These are phyloP conservation scores for Pythium aquatile DNA, from an alignment of 352 stramenopile species.

Conservation along the genomic window DNA sequence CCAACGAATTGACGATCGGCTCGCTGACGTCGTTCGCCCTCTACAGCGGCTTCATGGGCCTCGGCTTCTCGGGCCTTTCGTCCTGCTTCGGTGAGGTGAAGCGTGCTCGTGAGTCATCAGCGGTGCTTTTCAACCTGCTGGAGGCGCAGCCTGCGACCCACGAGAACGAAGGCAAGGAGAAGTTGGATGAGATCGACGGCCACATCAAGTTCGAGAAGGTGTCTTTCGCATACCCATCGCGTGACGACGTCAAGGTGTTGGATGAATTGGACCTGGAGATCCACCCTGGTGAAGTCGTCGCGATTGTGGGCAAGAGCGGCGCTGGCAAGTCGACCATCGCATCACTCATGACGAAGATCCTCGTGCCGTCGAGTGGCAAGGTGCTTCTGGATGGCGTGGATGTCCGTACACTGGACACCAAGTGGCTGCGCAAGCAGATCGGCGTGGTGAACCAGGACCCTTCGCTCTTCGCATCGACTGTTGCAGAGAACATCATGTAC, in stretches of 20 bases:
- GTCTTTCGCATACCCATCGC: constrained; percentile 80
- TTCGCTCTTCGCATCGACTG: constrained; percentile 76
- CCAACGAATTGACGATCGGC: constrained; percentile 86
- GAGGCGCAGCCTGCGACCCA: constrained; percentile 33
- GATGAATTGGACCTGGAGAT: constrained; percentile 66
- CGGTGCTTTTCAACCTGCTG: constrained; percentile 70
- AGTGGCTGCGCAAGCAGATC: constrained; percentile 81
- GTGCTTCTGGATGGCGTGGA: constrained; percentile 76
- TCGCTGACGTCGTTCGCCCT: constrained; percentile 89
- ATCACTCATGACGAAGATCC: constrained; percentile 78
- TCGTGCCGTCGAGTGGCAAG: constrained; percentile 50
- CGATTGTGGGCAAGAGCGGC: constrained; percentile 84
- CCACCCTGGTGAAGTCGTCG: constrained; percentile 75
- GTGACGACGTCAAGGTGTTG: constrained; percentile 67
- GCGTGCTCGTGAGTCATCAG: constrained; percentile 69
- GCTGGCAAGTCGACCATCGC: constrained; percentile 84
- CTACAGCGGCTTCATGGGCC: constrained; percentile 90
- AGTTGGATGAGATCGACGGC: constrained; percentile 49
- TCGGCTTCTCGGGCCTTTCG: constrained; percentile 87
- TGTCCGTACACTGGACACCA: constrained; percentile 59
- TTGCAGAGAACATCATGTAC: constrained; percentile 89
- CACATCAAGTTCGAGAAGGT: constrained; percentile 80
- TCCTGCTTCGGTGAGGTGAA: constrained; percentile 81
- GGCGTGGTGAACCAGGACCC: constrained; percentile 88
- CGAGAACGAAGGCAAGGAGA: constrained; percentile 40